These are phyloP conservation scores for Gnaphalium uliginosum DNA, from an alignment of 129 eudicot genomes.

Conservation along the genomic window DNA sequence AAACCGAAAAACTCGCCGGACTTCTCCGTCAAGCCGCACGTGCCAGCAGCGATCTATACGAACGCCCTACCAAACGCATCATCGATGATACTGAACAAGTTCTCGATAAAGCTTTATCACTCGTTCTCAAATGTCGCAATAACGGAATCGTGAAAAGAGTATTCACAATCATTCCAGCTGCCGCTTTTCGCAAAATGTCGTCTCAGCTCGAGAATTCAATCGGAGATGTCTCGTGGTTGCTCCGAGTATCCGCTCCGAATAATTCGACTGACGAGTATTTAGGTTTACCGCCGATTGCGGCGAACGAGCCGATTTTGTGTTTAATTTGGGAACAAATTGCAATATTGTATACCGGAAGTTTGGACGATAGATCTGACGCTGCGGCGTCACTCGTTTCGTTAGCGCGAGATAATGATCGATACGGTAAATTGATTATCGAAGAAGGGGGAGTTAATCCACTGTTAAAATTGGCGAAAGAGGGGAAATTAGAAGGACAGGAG, in stretches of 20 bases:
- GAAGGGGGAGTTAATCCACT: slow-evolving; percentile 52
- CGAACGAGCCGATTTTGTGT: slow-evolving; percentile 48
- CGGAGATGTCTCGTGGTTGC: slow-evolving; percentile 44
- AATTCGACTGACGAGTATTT: slow-evolving; percentile 40
- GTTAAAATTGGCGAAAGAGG: slow-evolving; percentile 47
- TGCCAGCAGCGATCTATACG: slow-evolving; percentile 43
- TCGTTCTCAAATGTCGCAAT: slow-evolving; percentile 42
- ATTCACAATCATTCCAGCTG: slow-evolving; percentile 44
- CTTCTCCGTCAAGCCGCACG: slow-evolving; percentile 51
- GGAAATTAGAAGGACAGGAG: slow-evolving; percentile 43
- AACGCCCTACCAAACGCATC: slow-evolving; percentile 45
- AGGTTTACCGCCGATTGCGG: slow-evolving; percentile 46
- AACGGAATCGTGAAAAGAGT: slow-evolving; percentile 41
- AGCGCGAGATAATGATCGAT: slow-evolving; percentile 46
- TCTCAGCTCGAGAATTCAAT: slow-evolving; percentile 45
- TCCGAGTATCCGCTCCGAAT: slow-evolving; percentile 44
- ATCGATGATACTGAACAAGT: slow-evolving; percentile 48
- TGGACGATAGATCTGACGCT: slow-evolving; percentile 40
- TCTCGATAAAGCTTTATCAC: slow-evolving; percentile 35
- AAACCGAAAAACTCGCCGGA: slow-evolving; percentile 37
- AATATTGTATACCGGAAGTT: slow-evolving; percentile 36
- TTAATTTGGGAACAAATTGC: slow-evolving; percentile 50
- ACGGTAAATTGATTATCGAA: slow-evolving; percentile 46
- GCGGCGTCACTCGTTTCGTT: slow-evolving; percentile 48
- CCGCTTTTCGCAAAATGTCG: slow-evolving; percentile 46